Evolutionary conservation across 2,329 filamentous ascomycete genomes (phyloP).

Genomic region (Epichloe scottii): DNA sequence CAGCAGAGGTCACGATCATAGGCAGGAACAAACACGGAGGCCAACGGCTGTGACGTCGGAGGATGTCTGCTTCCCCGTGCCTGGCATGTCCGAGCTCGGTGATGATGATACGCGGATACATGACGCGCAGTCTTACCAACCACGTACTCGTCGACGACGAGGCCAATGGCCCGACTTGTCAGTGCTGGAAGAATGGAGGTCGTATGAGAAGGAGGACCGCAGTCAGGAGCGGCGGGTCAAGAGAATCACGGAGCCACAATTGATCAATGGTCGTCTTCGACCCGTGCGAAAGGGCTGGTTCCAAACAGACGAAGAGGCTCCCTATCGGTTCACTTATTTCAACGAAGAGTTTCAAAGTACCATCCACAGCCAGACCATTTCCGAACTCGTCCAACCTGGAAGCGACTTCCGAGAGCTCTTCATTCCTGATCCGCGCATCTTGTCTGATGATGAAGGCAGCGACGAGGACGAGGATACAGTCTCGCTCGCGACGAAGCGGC

Average conservation of each 20-base stretch:
- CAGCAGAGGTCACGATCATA: slow-evolving; percentile 13
- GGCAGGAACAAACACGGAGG: slow-evolving; percentile 25
- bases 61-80: slow-evolving; percentile 86
- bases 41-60: slow-evolving; percentile 57
- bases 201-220: slow-evolving; percentile 71
- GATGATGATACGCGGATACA: slow-evolving; percentile 56
- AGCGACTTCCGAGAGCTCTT: slow-evolving; percentile 80
- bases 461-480: slow-evolving; percentile 34
- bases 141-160: slow-evolving; percentile 43
- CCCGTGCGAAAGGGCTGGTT: slow-evolving; percentile 75
- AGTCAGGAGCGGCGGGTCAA: slow-evolving; percentile 75
- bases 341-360: slow-evolving; percentile 95
- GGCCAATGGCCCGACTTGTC: slow-evolving; percentile 77
- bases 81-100: slow-evolving; percentile 58
- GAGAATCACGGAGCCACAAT: slow-evolving; percentile 84
- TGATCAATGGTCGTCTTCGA: slow-evolving; percentile 79
- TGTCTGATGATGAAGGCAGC: slow-evolving; percentile 62
- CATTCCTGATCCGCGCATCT: slow-evolving; percentile 67
- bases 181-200: slow-evolving; percentile 79
- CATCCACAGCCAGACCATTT: slow-evolving; percentile 91
- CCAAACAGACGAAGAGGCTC: slow-evolving; percentile 74
- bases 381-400: slow-evolving; percentile 78
- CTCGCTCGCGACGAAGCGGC: slow-evolving; percentile 13
- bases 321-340: slow-evolving; percentile 96
- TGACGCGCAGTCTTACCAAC: slow-evolving; percentile 23